A percentile compares a stretch with the other conserved stretches of the same genome.
phyloP scores from a whole-genome alignment of 371 early-diverging fungal species.

The Apophysomyces sp. region DNA sequence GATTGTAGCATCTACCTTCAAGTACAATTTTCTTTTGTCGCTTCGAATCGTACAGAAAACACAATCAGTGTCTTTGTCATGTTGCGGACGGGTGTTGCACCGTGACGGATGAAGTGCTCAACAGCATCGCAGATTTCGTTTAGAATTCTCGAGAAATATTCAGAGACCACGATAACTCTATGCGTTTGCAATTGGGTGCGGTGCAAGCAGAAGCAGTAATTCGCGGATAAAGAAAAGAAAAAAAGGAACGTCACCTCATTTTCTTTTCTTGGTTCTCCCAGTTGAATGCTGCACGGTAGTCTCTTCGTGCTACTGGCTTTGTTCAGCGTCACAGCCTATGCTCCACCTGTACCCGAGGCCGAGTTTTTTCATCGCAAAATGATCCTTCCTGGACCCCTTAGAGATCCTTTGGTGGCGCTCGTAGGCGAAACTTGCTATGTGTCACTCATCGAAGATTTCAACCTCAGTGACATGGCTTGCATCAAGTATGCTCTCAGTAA shows the following conservation, averaged over 20 bases:
- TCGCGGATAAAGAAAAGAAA: no score
- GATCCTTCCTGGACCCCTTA: slow-evolving; percentile 45
- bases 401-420: slow-evolving; percentile 58
- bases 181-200: no score
- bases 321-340: background rate
- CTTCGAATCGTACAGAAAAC: no score
- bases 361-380: slow-evolving; percentile 12
- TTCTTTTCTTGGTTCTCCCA: background rate
- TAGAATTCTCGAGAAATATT: no score
- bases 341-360: background rate
- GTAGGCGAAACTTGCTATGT: slow-evolving; percentile 72
- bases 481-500: slow-evolving; percentile 84
- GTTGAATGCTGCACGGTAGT: background rate
- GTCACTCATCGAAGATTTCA: slow-evolving; percentile 64
- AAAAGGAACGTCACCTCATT: background rate
- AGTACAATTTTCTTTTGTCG: no score
- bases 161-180: no score
- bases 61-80: no score
- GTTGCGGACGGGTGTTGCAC: no score
- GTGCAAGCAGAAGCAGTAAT: no score
- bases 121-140: no score
- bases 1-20: no score
- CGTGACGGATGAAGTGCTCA: no score
- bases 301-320: background rate
- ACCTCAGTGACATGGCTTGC: slow-evolving; percentile 70